These are phyloP conservation scores for Capsicum pubescens DNA, from an alignment of 257 asterid genomes.

Conservation along the genomic window DNA sequence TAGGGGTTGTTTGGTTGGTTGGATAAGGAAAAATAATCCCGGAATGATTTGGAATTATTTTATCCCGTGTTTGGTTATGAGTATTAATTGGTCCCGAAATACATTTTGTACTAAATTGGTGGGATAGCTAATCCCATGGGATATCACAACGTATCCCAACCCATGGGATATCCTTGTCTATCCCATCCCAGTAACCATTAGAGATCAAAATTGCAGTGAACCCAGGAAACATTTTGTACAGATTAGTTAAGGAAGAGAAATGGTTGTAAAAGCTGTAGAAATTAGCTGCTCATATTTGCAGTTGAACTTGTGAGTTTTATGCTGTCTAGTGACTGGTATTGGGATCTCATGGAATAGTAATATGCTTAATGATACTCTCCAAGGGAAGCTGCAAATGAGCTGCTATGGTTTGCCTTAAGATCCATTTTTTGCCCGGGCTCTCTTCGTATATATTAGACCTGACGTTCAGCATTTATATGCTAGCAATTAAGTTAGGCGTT, in stretches of 20 bases:
- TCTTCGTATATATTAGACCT: not conserved
- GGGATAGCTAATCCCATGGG: not conserved
- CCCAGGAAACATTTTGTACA: not conserved
- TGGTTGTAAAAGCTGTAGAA: not conserved
- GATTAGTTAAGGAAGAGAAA: not conserved
- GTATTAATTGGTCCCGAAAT: not conserved
- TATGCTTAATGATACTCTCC: not conserved
- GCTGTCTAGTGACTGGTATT: not conserved
- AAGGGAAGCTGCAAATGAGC: not conserved
- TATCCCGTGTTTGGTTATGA: not conserved
- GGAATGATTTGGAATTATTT: not conserved
- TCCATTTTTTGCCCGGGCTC: not conserved
- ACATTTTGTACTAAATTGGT: not conserved
- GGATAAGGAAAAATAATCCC: not conserved
- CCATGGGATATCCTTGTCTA: not conserved
- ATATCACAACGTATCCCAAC: not conserved
- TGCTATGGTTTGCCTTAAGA: not conserved
- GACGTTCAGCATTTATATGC: not conserved
- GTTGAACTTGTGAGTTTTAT: not conserved
- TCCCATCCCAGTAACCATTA: not conserved
- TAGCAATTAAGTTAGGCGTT: not conserved
- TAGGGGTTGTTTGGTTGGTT: not conserved
- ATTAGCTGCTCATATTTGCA: constrained; percentile 6
- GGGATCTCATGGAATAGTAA: not conserved
- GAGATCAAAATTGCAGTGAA: not conserved